Evolutionary conservation across 805 yeast species (phyloP).

Genomic region (Blastobotrys americana): DNA sequence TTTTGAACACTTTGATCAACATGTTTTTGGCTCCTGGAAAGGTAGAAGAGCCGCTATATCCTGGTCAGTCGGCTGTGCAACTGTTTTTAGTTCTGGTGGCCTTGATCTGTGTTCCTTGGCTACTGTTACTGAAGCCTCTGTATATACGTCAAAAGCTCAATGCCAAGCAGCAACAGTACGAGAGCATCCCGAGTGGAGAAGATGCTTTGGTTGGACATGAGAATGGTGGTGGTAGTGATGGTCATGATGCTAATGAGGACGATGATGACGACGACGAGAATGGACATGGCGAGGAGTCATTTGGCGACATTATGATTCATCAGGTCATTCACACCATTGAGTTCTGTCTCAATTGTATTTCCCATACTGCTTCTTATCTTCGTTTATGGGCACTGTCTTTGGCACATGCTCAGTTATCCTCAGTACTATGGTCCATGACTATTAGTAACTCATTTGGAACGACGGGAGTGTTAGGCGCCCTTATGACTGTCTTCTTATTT

Average conservation of each 20-base stretch:
- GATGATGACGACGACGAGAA: slow-evolving; percentile 47
- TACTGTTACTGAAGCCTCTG: slow-evolving; percentile 77
- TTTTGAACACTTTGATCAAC: slow-evolving; percentile 87
- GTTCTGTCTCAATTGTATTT: slow-evolving; percentile 92
- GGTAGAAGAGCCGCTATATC: slow-evolving; percentile 70
- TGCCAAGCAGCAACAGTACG: slow-evolving; percentile 42
- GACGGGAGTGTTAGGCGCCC: slow-evolving; percentile 59
- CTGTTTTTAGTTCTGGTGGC: slow-evolving; percentile 67
- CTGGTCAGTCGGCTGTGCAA: slow-evolving; percentile 75
- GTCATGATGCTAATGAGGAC: slow-evolving; percentile 25
- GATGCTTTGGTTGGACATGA: slow-evolving; percentile 22
- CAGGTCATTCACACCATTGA: slow-evolving; percentile 97
- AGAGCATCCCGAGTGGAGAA: slow-evolving; percentile 38
- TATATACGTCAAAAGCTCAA: slow-evolving; percentile 53
- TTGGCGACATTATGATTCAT: slow-evolving; percentile 93
- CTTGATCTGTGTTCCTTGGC: slow-evolving; percentile 85
- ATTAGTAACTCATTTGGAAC: slow-evolving; percentile 67
- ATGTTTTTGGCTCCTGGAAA: slow-evolving; percentile 94
- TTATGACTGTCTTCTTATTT: slow-evolving; percentile 71
- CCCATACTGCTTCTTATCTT: slow-evolving; percentile 96
- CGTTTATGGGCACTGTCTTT: slow-evolving; percentile 96
- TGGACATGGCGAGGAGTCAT: slow-evolving; percentile 51
- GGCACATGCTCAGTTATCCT: slow-evolving; percentile 92
- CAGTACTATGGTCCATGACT: slow-evolving; percentile 97
- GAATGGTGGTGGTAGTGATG: slow-evolving; percentile 13